phyloP scores from a whole-genome alignment of 1,139 yeast genomes.

The Debaryomyces coudertii region DNA sequence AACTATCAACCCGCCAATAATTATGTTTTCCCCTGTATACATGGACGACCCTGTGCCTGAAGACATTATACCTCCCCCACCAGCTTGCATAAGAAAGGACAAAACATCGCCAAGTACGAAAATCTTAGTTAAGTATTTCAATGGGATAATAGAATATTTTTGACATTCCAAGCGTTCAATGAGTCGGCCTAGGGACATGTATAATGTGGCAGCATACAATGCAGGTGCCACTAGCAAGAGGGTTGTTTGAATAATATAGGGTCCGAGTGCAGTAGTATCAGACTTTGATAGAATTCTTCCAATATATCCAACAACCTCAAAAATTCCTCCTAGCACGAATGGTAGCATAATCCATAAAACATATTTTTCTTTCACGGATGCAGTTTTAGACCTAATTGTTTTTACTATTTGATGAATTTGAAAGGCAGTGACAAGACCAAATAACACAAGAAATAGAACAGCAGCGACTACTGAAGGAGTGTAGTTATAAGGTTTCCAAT shows the following conservation, averaged over 20 bases:
- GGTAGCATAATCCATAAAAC: conserved; percentile 19
- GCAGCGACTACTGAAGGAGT: conserved; percentile 11
- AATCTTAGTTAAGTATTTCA: conserved; percentile 35
- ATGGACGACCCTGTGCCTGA: conserved; percentile 8
- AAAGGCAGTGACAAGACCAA: conserved; percentile 1
- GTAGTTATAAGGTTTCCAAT: conserved; percentile 7
- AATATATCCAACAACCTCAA: conserved; percentile 39
- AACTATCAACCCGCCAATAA: conserved; percentile 33
- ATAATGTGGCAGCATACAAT: conserved; percentile 46
- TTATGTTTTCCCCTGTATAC: conserved; percentile 24
- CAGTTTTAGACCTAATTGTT: neutral
- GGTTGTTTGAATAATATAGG: conserved; percentile 36
- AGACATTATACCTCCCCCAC: conserved; percentile 47
- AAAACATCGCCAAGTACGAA: conserved; percentile 49
- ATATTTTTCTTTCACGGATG: conserved; percentile 4
- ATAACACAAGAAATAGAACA: conserved; percentile 6
- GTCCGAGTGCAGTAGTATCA: conserved; percentile 19
- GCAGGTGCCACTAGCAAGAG: conserved; percentile 45
- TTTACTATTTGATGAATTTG: neutral
- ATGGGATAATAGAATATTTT: conserved; percentile 30
- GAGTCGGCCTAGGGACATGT: conserved; percentile 46
- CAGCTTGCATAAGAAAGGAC: conserved; percentile 43
- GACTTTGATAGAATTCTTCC: conserved; percentile 29
- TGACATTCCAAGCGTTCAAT: conserved; percentile 29
- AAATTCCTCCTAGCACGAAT: conserved; percentile 26